A percentile compares a stretch with the other conserved stretches of the same genome.
These are phyloP conservation scores for Trichoderma afroharzianum DNA, from an alignment of 2,329 filamentous ascomycete genomes.

Conservation along the genomic window DNA sequence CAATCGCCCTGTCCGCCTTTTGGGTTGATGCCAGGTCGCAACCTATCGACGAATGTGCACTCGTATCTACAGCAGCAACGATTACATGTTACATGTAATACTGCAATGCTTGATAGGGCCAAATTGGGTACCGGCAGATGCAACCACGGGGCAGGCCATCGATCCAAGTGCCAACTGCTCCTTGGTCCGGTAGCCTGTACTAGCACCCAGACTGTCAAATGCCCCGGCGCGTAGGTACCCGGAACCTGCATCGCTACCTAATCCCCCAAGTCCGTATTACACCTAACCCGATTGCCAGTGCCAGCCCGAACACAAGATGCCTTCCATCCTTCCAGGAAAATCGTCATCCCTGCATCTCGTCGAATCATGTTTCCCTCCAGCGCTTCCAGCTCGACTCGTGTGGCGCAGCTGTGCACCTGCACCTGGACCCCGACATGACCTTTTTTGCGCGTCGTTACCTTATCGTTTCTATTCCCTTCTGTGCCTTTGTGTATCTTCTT, in stretches of 20 bases:
- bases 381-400: background rate
- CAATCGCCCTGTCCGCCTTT: background rate
- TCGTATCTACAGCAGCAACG: background rate
- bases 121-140: background rate
- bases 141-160: background rate
- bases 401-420: conserved; percentile 1
- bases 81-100: background rate
- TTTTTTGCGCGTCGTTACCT: background rate
- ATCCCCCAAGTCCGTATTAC: background rate
- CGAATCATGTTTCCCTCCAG: background rate
- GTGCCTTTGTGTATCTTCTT: background rate
- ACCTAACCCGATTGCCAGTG: background rate
- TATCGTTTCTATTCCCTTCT: background rate
- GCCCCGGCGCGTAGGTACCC: background rate
- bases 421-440: background rate
- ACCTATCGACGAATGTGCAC: background rate
- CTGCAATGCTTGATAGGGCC: background rate
- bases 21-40: background rate
- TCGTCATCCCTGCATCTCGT: background rate
- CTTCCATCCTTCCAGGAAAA: background rate
- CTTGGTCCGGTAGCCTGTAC: background rate
- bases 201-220: background rate
- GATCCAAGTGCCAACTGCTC: background rate
- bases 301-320: background rate
- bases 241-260: background rate